phyloP scores from a whole-genome alignment of 2,329 filamentous ascomycete genomes.

The Aspergillus niger region DNA sequence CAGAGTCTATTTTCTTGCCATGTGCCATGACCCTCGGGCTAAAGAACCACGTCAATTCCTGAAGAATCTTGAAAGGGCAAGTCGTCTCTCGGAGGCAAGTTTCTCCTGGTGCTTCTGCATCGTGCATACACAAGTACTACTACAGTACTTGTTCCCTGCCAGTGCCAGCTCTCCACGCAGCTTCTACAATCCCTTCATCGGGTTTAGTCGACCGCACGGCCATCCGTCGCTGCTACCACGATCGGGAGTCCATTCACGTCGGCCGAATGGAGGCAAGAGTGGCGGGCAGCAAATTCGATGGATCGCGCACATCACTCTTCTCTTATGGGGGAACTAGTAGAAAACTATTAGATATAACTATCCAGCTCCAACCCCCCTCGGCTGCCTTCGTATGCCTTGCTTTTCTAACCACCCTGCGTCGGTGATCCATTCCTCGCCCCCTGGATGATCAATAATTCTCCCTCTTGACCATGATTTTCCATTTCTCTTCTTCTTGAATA shows the following conservation, averaged over 20 bases:
- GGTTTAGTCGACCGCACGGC: no score
- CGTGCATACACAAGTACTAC: background rate
- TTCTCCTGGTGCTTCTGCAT: background rate
- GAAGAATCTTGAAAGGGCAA: background rate
- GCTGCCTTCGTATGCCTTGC: background rate
- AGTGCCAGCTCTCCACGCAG: background rate
- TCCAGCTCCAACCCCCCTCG: background rate
- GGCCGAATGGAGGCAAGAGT: background rate
- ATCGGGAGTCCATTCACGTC: background rate
- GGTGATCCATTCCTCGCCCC: background rate
- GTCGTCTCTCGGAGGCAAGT: background rate
- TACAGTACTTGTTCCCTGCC: background rate
- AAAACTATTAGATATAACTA: conserved; percentile 1
- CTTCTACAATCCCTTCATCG: background rate
- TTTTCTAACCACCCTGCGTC: background rate
- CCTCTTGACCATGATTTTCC: background rate
- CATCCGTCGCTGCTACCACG: no score
- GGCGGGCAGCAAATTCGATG: background rate
- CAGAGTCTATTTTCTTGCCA: background rate
- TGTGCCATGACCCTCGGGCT: background rate
- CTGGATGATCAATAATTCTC: background rate
- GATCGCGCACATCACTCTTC: background rate
- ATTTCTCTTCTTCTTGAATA: background rate
- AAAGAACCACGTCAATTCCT: background rate
- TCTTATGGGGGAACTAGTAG: background rate